Conservation (phyloP, 192 early-diverging fungal species). For the Linnemannia zychae region DNA sequence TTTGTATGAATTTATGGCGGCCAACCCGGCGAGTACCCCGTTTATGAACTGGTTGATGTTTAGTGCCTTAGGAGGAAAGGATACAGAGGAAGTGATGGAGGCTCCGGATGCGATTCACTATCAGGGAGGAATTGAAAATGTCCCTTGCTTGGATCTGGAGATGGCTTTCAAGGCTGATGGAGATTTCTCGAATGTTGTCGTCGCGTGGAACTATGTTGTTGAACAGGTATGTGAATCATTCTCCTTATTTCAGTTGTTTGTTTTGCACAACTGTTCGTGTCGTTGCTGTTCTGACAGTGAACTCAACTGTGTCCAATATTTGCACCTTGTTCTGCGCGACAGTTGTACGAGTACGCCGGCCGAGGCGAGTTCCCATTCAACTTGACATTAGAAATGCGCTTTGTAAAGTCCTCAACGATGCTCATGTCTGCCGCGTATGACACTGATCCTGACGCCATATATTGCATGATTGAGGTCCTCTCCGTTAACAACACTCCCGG, state of each 20-base stretch:
- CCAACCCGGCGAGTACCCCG: constrained; percentile 28
- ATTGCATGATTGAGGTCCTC: constrained; percentile 36
- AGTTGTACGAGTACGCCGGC: constrained; percentile 38
- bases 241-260: no score
- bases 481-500: constrained; percentile 27
- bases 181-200: constrained; percentile 46
- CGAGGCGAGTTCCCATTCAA: constrained; percentile 40
- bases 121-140: constrained; percentile 30
- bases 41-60: constrained; percentile 16
- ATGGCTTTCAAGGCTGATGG: constrained; percentile 48
- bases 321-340: background rate
- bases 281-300: no score
- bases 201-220: constrained; percentile 20
- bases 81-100: constrained; percentile 2
- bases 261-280: no score
- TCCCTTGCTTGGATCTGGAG: constrained; percentile 35
- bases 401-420: constrained; percentile 31
- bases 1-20: constrained; percentile 22
- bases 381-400: constrained; percentile 39
- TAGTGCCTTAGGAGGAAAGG: constrained; percentile 10
- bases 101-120: constrained; percentile 57
- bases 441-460: constrained; percentile 46
- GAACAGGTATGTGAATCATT: background rate
- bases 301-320: no score
- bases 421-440: constrained; percentile 44